Conservation (phyloP, 352 stramenopile species). For the Phytophthora litchii region DNA sequence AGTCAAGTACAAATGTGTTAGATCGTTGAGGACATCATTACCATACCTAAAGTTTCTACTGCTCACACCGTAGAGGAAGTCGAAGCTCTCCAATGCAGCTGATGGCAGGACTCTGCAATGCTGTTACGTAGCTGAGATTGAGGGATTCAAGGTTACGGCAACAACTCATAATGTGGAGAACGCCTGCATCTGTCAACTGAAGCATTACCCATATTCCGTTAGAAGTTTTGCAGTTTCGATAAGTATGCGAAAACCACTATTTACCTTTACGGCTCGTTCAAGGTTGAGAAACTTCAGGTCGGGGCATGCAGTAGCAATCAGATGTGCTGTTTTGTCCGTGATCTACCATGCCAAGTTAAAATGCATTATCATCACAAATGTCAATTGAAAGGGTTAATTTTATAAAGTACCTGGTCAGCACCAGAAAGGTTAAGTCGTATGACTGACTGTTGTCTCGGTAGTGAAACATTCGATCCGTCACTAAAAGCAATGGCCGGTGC, state of each 20-base stretch:
- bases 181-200: conserved; percentile 64
- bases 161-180: conserved; percentile 55
- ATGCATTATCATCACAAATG: not conserved
- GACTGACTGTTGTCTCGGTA: conserved; percentile 15
- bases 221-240: not conserved
- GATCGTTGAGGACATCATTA: not conserved
- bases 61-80: conserved; percentile 57
- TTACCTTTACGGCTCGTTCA: conserved; percentile 46
- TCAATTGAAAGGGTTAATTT: too few relatives aligned
- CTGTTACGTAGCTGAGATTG: conserved; percentile 60
- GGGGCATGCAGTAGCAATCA: conserved; percentile 39
- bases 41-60: not conserved
- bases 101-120: conserved; percentile 55
- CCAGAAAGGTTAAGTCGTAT: conserved; percentile 62
- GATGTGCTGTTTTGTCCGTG: conserved; percentile 47
- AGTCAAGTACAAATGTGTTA: conserved; percentile 2
- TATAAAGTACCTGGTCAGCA: conserved; percentile 48
- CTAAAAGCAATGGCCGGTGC: conserved; percentile 5
- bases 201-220: not conserved
- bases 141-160: conserved; percentile 60
- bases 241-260: not conserved
- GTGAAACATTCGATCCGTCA: not conserved
- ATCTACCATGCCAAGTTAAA: conserved; percentile 29
- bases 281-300: conserved; percentile 55
- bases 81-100: conserved; percentile 60